Conservation (phyloP, 75 land plant genomes). For the Pinus taeda region DNA sequence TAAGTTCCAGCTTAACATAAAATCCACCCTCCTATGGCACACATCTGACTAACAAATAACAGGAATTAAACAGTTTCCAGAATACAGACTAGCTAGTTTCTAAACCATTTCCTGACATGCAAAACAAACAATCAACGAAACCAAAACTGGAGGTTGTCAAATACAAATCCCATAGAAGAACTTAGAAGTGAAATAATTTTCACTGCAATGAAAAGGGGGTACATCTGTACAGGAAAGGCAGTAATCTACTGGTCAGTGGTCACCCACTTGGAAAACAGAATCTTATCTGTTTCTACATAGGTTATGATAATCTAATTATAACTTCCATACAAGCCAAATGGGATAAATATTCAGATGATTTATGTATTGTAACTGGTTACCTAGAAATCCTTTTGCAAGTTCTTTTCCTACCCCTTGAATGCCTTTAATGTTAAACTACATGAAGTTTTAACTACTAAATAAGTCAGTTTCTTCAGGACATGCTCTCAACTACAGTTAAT, state of each 20-base stretch:
- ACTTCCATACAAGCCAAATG: conserved; percentile 2
- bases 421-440: neutral
- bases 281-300: neutral
- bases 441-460: neutral
- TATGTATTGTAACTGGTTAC: neutral
- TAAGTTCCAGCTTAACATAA: neutral
- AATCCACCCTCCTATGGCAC: neutral
- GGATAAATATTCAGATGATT: neutral
- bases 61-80: neutral
- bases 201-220: neutral
- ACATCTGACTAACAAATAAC: neutral
- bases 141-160: neutral
- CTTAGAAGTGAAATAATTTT: neutral
- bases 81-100: neutral
- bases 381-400: neutral
- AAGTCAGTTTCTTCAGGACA: neutral
- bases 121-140: too few species aligned
- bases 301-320: neutral
- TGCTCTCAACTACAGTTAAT: neutral
- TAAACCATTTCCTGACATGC: neutral
- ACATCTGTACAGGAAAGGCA: neutral
- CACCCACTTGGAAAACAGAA: neutral
- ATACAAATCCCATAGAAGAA: neutral
- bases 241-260: too few species aligned
- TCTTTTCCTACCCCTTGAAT: neutral